Evolutionary conservation across 139 green algal species (phyloP), one percentile per base, ranked within the genome.

Genomic region (Chlamydomonas sp.): DNA sequence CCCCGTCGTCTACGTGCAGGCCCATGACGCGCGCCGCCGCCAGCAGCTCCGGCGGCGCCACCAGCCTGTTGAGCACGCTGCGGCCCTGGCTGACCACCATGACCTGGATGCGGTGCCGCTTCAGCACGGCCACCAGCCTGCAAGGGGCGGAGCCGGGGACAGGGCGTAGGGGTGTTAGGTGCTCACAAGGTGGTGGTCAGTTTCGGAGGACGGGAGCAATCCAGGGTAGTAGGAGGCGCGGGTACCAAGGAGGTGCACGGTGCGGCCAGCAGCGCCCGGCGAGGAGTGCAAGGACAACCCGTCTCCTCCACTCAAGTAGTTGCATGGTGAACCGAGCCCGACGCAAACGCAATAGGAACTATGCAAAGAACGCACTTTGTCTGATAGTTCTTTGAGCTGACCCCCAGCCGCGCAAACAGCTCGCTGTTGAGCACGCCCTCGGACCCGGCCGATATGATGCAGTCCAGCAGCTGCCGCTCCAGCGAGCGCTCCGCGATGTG

Each of bases 401-500:
- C 16, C 10, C 78, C 61, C 31, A 91, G 73, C 58, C 18, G 12
- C 62, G 17, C 3, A 66, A 91, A 91, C 10, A 91, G 31, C n/a
- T 83, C 73, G n/a, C 58, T 67, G 84, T 83, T 87, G 20, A 89
- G 64, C 2, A 88, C 78, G 16, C 89, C 89, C 71, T 85, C 72
- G 2, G 57, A 12, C 0, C 89, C 89, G 1, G 79, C 89, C 5
- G 59, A 66, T 6, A 89, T 6, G 16, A 94, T 68, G 0, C 61
- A 64, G 68, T 94, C 89, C 68, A 94, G 67, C 75, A 92, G 14
- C 79, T 89, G 84, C 20, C 90, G 89, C 31, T 92, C 84, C 63
- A 90, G 60, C 2, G 83, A 67, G 7, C 85, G 76, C 84, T 94
- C 91, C 18, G 77, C 85, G n/a, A 90, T 18, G 76, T 83, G 57